Percentiles rank a stretch among this genome's conserved stretches.
Conservation (phyloP, 2,329 filamentous ascomycete species). For the Metarhizium sp. region DNA sequence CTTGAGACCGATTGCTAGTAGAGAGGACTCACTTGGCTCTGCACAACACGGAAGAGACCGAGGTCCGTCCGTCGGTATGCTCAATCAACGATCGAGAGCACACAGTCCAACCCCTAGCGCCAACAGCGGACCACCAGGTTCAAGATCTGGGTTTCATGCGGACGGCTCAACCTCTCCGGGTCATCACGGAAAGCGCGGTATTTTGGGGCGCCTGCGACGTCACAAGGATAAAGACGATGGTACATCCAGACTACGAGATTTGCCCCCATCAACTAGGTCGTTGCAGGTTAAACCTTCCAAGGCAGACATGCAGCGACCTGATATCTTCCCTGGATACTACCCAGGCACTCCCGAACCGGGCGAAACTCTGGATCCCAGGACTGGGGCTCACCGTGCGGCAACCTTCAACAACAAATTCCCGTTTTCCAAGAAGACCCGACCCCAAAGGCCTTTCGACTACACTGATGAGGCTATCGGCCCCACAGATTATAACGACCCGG, state of each 20-base stretch:
- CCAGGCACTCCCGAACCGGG: slow-evolving; percentile 17
- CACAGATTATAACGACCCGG: slow-evolving; percentile 48
- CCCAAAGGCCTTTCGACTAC: slow-evolving; percentile 38
- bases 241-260: slow-evolving; percentile 32
- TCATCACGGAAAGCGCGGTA: slow-evolving; percentile 40
- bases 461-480: slow-evolving; percentile 50
- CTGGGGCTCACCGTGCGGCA: slow-evolving; percentile 26
- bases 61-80: slow-evolving; percentile 33
- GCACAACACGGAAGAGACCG: slow-evolving; percentile 41
- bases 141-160: slow-evolving; percentile 33
- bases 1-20: slow-evolving; percentile 61
- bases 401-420: slow-evolving; percentile 56
- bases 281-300: slow-evolving; percentile 41
- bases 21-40: slow-evolving; percentile 53
- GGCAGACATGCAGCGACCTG: slow-evolving; percentile 32
- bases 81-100: slow-evolving; percentile 48
- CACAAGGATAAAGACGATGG: slow-evolving; percentile 48
- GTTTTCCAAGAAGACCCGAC: slow-evolving; percentile 47
- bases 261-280: slow-evolving; percentile 44
- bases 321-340: slow-evolving; percentile 23
- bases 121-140: slow-evolving; percentile 45
- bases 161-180: slow-evolving; percentile 52
- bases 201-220: slow-evolving; percentile 40
- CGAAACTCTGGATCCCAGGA: slow-evolving; percentile 21
- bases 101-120: slow-evolving; percentile 76